Percentiles rank a stretch among this genome's conserved stretches.
These are phyloP conservation scores for Tricholoma terreum DNA, from an alignment of 768 basidiomycete species.

Conservation along the genomic window DNA sequence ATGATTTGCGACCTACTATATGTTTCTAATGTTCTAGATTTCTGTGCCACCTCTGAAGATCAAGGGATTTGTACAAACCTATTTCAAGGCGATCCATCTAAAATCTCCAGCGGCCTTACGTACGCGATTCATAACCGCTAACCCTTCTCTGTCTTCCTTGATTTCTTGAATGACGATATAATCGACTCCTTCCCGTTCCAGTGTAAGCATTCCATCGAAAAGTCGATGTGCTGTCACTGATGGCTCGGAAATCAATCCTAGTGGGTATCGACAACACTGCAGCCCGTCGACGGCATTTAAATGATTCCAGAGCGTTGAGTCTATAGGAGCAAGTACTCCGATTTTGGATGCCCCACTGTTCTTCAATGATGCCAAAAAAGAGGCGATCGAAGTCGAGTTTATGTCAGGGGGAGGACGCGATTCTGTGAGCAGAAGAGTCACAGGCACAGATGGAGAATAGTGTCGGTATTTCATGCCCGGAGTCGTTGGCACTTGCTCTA, in stretches of 20 bases:
- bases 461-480: constrained; percentile 99
- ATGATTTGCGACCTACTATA: neutral
- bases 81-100: constrained; percentile 28
- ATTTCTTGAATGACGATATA: constrained; percentile 85
- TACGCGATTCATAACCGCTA: constrained; percentile 94
- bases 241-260: constrained; percentile 54
- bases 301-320: constrained; percentile 44
- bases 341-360: constrained; percentile 41
- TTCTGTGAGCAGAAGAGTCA: constrained; percentile 63
- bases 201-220: constrained; percentile 81
- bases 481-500: constrained; percentile 83
- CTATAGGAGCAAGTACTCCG: constrained; percentile 66
- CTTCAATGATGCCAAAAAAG: constrained; percentile 45
- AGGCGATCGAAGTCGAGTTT: constrained; percentile 25
- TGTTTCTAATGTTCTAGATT: neutral
- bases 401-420: constrained; percentile 38
- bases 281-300: constrained; percentile 33
- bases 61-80: neutral
- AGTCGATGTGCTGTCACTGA: constrained; percentile 73
- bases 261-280: constrained; percentile 53
- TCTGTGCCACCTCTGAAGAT: neutral
- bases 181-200: constrained; percentile 76
- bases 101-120: constrained; percentile 80
- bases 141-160: constrained; percentile 73
- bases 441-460: constrained; percentile 89